phyloP scores from a whole-genome alignment of 257 asterid species.

The Ballota nigra region DNA sequence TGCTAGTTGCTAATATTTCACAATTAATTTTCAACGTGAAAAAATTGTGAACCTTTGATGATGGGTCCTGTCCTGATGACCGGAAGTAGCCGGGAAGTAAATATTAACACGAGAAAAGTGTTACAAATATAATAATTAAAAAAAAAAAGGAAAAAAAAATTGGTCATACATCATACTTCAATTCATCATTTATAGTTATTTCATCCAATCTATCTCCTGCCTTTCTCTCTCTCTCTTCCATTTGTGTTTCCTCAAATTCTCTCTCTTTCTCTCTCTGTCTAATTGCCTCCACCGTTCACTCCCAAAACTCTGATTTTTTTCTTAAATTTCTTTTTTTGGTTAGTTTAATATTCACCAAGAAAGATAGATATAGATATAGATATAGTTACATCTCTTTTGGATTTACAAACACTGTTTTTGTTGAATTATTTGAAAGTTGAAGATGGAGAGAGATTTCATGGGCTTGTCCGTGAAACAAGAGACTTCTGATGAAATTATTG shows the following conservation, averaged over 20 bases:
- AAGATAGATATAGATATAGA: neutral
- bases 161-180: neutral
- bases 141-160: too few relatives aligned
- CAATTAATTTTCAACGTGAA: neutral
- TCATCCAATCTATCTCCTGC: neutral
- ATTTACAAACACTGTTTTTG: neutral
- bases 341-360: neutral
- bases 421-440: constrained; percentile 4
- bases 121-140: neutral
- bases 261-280: constrained; percentile 20
- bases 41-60: neutral
- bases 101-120: constrained; percentile 29
- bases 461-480: constrained; percentile 66
- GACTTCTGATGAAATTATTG: constrained; percentile 41
- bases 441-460: constrained; percentile 79
- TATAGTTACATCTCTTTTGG: too few relatives aligned
- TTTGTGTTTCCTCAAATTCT: neutral
- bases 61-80: constrained; percentile 3
- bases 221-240: constrained; percentile 11
- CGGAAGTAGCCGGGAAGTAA: constrained; percentile 18
- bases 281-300: constrained; percentile 6
- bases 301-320: neutral
- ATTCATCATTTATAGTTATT: neutral
- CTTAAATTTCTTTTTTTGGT: too few relatives aligned
- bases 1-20: neutral